These are phyloP conservation scores for Diaporthe helianthi DNA, from an alignment of 2,329 filamentous ascomycete genomes.

Conservation along the genomic window DNA sequence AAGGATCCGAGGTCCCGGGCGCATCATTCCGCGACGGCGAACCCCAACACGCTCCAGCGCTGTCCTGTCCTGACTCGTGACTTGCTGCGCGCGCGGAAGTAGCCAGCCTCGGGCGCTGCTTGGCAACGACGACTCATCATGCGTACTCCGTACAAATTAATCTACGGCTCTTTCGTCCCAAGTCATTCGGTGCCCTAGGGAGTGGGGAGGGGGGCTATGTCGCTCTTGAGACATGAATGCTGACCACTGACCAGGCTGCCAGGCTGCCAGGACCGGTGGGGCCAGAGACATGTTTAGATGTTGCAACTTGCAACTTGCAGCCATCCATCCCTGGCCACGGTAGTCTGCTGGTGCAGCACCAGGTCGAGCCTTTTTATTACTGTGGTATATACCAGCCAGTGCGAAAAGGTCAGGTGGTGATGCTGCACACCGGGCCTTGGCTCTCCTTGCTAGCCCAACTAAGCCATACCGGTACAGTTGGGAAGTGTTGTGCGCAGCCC, in stretches of 20 bases:
- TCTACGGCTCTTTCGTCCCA: constrained; percentile 7
- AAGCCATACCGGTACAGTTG: constrained; percentile 2
- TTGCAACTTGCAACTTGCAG: no score
- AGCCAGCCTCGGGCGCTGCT: neutral
- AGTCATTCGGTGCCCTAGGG: neutral
- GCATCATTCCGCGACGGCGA: neutral
- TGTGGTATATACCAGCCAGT: neutral
- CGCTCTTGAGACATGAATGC: neutral
- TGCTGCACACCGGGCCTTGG: constrained; percentile 16
- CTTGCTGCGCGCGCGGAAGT: constrained; percentile 2
- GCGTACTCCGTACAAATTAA: neutral
- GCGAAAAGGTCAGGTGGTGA: neutral
- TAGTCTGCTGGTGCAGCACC: neutral
- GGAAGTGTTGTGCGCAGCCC: neutral
- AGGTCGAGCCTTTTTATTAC: constrained; percentile 5
- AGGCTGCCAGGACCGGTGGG: neutral
- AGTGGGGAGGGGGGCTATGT: neutral
- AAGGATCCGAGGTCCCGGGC: neutral
- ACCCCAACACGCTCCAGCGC: neutral
- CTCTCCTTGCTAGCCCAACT: constrained; percentile 6
- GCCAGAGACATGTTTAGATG: constrained; percentile 13
- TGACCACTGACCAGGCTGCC: neutral
- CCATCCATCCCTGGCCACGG: neutral
- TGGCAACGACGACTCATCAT: constrained; percentile 14
- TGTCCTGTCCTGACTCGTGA: constrained; percentile 6